phyloP scores from a whole-genome alignment of 306 rosid species.

The Betula pendula region DNA sequence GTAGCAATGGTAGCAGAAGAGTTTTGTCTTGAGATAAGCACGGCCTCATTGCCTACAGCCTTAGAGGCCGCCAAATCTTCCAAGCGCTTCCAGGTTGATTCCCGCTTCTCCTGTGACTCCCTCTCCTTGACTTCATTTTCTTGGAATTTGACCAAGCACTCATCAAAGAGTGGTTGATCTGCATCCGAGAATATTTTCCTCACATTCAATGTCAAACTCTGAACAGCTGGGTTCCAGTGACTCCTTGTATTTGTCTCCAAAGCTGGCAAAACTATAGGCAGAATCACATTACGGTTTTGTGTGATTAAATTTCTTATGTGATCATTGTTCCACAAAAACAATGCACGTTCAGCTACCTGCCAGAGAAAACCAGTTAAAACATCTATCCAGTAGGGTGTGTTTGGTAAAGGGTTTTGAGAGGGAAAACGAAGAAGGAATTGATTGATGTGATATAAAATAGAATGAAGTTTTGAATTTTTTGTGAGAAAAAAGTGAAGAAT shows the following conservation, averaged over 20 bases:
- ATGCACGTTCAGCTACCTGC: conserved; percentile 79
- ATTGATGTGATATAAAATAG: too few relatives aligned
- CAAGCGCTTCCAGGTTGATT: conserved; percentile 55
- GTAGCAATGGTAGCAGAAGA: conserved; percentile 44
- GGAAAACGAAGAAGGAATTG: too few relatives aligned
- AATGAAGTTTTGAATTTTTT: too few relatives aligned
- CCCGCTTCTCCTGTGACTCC: conserved; percentile 54
- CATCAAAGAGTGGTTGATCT: conserved; percentile 53
- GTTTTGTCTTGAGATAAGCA: conserved; percentile 45
- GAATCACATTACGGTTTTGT: conserved; percentile 52
- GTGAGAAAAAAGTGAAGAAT: too few relatives aligned
- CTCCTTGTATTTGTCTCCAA: conserved; percentile 51
- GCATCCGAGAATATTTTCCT: conserved; percentile 57
- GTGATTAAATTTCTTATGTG: conserved; percentile 63
- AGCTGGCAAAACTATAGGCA: conserved; percentile 61
- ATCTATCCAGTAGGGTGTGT: background rate
- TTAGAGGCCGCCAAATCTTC: conserved; percentile 56
- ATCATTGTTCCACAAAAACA: conserved; percentile 69
- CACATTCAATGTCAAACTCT: conserved; percentile 64
- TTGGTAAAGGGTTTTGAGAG: too few relatives aligned
- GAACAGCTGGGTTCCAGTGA: conserved; percentile 77
- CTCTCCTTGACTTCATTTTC: conserved; percentile 53
- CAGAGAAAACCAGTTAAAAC: conserved; percentile 30
- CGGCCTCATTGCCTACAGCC: conserved; percentile 47
- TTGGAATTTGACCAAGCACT: conserved; percentile 47